phyloP scores from a whole-genome alignment of 2,329 filamentous ascomycete species.

The Conoideocrella luteorostrata region DNA sequence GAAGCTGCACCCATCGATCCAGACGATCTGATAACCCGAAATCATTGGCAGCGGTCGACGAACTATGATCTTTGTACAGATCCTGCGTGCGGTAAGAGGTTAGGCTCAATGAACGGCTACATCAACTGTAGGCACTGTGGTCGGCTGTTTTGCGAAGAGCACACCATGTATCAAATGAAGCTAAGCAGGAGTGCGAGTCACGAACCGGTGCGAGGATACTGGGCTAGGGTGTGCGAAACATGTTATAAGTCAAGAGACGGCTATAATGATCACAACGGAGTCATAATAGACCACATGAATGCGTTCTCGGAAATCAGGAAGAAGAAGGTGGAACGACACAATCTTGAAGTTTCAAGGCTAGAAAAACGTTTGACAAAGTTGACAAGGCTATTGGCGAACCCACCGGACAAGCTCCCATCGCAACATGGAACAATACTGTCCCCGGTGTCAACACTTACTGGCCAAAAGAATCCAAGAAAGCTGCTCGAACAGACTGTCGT shows the following conservation, averaged over 20 bases:
- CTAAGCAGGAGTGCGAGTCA: slow-evolving; percentile 82
- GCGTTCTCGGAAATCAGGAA: slow-evolving; percentile 65
- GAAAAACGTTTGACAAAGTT: slow-evolving; percentile 90
- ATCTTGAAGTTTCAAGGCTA: slow-evolving; percentile 79
- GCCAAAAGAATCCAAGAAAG: slow-evolving; percentile 71
- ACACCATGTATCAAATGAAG: slow-evolving; percentile 99
- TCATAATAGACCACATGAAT: slow-evolving; percentile 64
- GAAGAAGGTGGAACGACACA: slow-evolving; percentile 74
- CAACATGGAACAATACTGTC: slow-evolving; percentile 49
- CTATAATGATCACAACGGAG: slow-evolving; percentile 81
- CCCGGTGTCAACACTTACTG: slow-evolving; percentile 54
- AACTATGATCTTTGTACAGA: slow-evolving; percentile 79
- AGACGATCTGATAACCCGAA: slow-evolving; percentile 80
- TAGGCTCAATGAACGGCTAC: slow-evolving; percentile 73
- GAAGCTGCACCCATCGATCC: slow-evolving; percentile 60
- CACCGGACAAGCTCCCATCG: slow-evolving; percentile 57
- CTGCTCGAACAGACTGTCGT: slow-evolving; percentile 85
- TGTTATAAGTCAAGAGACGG: slow-evolving; percentile 95
- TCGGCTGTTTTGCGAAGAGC: slow-evolving; percentile 88
- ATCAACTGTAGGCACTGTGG: slow-evolving; percentile 95
- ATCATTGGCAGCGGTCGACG: slow-evolving; percentile 80
- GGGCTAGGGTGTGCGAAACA: slow-evolving; percentile 97
- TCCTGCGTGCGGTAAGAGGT: slow-evolving; percentile 71
- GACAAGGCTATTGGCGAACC: slow-evolving; percentile 72
- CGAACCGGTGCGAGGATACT: slow-evolving; percentile 82